A percentile compares a stretch with the other conserved stretches of the same genome.
phyloP scores from a whole-genome alignment of 305 asterid genomes.

The Fraxinus platypoda region DNA sequence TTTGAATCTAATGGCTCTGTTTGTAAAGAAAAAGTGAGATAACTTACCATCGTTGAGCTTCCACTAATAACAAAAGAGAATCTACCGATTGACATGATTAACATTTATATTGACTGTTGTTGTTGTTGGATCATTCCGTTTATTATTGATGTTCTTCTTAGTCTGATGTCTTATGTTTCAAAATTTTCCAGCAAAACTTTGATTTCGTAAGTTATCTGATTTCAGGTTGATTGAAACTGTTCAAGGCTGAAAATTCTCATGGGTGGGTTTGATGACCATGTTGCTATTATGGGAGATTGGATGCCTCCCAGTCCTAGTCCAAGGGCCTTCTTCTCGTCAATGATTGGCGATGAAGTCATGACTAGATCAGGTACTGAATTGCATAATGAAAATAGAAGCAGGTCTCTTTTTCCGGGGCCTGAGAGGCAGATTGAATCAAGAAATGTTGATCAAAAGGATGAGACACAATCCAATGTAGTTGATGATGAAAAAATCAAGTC shows the following conservation, averaged over 20 bases:
- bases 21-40: not conserved
- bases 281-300: conserved; percentile 70
- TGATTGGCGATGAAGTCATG: conserved; percentile 21
- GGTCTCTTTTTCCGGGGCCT: conserved; percentile 23
- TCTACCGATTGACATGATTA: not conserved
- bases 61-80: not conserved
- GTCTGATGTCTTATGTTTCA: conserved; percentile 7
- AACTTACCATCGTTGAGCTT: not conserved
- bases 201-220: not conserved
- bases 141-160: not conserved
- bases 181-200: not conserved
- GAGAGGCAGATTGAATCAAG: conserved; percentile 23
- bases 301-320: conserved; percentile 60
- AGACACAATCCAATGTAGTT: conserved; percentile 21
- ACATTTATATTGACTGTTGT: conserved; percentile 13
- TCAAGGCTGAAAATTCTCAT: conserved; percentile 21
- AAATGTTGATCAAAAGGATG: conserved; percentile 29
- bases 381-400: conserved; percentile 10
- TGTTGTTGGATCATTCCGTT: not conserved
- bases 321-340: conserved; percentile 38
- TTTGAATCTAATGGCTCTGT: conserved; percentile 1
- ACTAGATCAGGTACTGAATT: conserved; percentile 12
- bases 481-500: conserved; percentile 33
- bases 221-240: not conserved
- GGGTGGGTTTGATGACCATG: conserved; percentile 75